These are phyloP conservation scores for Kwoniella newhampshirensis DNA, from an alignment of 768 basidiomycete species.

Conservation along the genomic window DNA sequence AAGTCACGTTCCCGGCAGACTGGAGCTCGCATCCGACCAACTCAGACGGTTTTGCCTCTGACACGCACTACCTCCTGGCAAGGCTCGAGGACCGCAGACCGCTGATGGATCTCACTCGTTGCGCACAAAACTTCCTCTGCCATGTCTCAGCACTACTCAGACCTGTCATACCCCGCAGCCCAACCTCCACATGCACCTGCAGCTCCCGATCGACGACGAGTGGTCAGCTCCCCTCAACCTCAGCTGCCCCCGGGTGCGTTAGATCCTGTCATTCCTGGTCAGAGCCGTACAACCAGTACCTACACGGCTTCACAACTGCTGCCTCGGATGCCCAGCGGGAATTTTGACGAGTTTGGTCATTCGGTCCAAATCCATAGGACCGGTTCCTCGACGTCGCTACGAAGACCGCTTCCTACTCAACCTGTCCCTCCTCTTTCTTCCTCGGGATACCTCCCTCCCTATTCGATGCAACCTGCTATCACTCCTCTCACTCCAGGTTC, in stretches of 20 bases:
- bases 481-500: constrained; percentile 2
- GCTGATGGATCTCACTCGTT: too few relatives aligned
- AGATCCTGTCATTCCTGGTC: neutral
- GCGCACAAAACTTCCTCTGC: too few relatives aligned
- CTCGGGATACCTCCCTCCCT: constrained; percentile 11
- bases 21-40: too few relatives aligned
- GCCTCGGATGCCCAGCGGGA: constrained; percentile 16
- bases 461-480: constrained; percentile 1
- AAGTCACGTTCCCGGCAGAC: too few relatives aligned
- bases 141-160: constrained; percentile 11
- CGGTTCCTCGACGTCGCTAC: constrained; percentile 5
- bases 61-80: too few relatives aligned
- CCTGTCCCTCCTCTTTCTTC: constrained; percentile 9
- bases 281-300: neutral
- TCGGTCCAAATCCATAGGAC: neutral
- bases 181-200: constrained; percentile 11
- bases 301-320: neutral
- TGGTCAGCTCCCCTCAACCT: neutral
- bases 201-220: constrained; percentile 10
- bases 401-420: constrained; percentile 28
- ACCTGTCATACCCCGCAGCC: constrained; percentile 1
- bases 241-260: constrained; percentile 6
- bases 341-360: constrained; percentile 22
- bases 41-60: too few relatives aligned
- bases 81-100: too few relatives aligned